Percentiles rank a stretch among this genome's conserved stretches.
Evolutionary conservation across 345 rosid genomes (phyloP).

Genomic region (Eucalyptus regnans): DNA sequence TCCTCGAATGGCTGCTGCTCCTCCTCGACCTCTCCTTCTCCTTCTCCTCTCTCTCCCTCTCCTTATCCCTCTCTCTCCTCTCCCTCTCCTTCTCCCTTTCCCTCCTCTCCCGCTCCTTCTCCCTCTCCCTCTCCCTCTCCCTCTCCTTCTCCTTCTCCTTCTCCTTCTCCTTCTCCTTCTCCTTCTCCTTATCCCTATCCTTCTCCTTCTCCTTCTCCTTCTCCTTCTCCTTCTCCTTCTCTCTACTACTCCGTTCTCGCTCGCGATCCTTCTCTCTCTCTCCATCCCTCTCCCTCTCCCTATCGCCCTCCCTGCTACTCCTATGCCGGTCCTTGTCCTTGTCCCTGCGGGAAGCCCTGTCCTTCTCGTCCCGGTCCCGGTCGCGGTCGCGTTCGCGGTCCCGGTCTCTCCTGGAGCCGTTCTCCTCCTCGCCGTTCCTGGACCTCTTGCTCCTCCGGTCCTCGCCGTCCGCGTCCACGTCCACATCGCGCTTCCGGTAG

Average conservation of each 20-base stretch:
- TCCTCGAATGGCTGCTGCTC: conserved; percentile 1
- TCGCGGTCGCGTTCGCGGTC: conserved; percentile 1
- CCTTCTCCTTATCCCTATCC: conserved; percentile 9
- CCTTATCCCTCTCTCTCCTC: not conserved
- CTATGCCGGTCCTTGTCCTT: conserved; percentile 29
- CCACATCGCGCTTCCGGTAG: conserved; percentile 57
- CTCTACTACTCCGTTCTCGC: conserved; percentile 1
- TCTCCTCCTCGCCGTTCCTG: conserved; percentile 45
- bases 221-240: conserved; percentile 18
- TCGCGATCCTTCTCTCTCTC: conserved; percentile 20
- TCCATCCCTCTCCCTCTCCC: conserved; percentile 7
- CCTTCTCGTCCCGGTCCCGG: not conserved
- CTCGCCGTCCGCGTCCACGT: conserved; percentile 30
- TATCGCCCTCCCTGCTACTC: conserved; percentile 18
- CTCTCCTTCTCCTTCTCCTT: conserved; percentile 17
- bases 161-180: conserved; percentile 6
- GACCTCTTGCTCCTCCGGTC: conserved; percentile 51
- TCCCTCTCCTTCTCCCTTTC: conserved; percentile 25
- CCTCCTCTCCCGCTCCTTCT: conserved; percentile 7
- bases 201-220: conserved; percentile 18
- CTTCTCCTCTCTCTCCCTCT: conserved; percentile 14
- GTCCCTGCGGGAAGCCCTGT: conserved; percentile 18
- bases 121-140: not conserved
- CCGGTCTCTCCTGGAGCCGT: conserved; percentile 18
- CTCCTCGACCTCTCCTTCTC: conserved; percentile 11